Conservation (phyloP, 2,329 filamentous ascomycete genomes). For the Diplocarpon mali region DNA sequence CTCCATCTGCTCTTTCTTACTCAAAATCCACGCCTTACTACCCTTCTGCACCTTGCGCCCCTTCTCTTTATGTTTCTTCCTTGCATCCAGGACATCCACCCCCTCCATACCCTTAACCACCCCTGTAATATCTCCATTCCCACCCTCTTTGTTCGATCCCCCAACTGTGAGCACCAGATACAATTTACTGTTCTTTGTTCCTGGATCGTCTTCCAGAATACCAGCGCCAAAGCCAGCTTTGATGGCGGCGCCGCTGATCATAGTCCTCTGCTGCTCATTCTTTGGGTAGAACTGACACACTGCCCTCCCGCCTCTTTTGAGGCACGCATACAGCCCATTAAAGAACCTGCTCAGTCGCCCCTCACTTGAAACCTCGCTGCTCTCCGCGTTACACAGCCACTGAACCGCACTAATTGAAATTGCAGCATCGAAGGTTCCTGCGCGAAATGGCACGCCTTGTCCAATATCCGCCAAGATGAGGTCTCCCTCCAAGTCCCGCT, state of each 20-base stretch:
- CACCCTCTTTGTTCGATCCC: conserved; percentile 37
- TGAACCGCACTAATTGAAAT: conserved; percentile 95
- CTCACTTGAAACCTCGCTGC: conserved; percentile 68
- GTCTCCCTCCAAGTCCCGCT: conserved; percentile 86
- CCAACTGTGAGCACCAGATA: conserved; percentile 92
- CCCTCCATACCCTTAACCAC: conserved; percentile 82
- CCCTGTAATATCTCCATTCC: conserved; percentile 73
- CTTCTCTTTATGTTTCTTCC: conserved; percentile 39
- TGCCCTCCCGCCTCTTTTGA: conserved; percentile 75
- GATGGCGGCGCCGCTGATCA: conserved; percentile 86
- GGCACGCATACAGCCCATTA: conserved; percentile 75
- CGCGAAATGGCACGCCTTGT: conserved; percentile 86
- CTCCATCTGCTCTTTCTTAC: conserved; percentile 90
- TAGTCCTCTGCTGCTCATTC: conserved; percentile 79
- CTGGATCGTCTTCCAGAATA: conserved; percentile 87
- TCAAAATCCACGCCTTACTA: conserved; percentile 71
- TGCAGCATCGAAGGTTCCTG: conserved; percentile 87
- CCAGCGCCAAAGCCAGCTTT: conserved; percentile 93
- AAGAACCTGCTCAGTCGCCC: conserved; percentile 79
- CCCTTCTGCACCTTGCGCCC: conserved; percentile 59
- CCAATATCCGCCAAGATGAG: conserved; percentile 91
- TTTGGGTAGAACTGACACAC: conserved; percentile 98
- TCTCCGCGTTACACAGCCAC: conserved; percentile 96
- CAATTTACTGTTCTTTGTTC: conserved; percentile 93
- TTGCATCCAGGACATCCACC: conserved; percentile 68